A percentile compares a stretch with the other conserved stretches of the same genome.
Conservation (phyloP, 495 filamentous ascomycete genomes). For the Xylaria longipes region DNA sequence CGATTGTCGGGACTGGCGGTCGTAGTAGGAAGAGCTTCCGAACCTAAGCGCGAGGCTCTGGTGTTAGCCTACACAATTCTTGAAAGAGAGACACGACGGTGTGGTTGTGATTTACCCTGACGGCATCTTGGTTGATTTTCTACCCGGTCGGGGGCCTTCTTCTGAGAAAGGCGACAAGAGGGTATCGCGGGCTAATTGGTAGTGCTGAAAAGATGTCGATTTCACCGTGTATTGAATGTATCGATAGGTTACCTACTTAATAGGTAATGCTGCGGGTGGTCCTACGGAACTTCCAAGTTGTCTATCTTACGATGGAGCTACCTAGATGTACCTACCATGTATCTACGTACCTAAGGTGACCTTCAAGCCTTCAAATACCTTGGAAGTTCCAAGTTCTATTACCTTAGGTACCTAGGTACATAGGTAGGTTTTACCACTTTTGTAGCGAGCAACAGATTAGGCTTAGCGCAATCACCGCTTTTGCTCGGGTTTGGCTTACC, state of each 20-base stretch:
- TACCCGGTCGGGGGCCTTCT: slow-evolving; percentile 28
- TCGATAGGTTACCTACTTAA: too few relatives aligned
- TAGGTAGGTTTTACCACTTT: too few relatives aligned
- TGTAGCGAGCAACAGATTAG: too few relatives aligned
- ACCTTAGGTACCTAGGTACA: neutral
- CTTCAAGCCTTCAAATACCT: too few relatives aligned
- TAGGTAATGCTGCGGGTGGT: too few relatives aligned
- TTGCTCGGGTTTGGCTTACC: too few relatives aligned
- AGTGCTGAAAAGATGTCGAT: neutral
- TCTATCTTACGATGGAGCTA: neutral
- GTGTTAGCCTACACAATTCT: neutral
- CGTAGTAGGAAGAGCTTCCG: slow-evolving; percentile 78
- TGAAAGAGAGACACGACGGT: neutral
- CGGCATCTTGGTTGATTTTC: slow-evolving; percentile 34
- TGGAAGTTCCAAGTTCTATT: too few relatives aligned
- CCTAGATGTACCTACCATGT: neutral
- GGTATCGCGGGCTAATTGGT: neutral
- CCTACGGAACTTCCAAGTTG: neutral
- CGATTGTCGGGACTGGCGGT: slow-evolving; percentile 77
- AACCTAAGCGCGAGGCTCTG: slow-evolving; percentile 26
- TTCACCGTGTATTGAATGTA: neutral
- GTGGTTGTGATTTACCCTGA: slow-evolving; percentile 28
- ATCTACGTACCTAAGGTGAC: too few relatives aligned
- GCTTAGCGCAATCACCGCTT: too few relatives aligned
- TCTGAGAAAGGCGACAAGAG: slow-evolving; percentile 21